Conservation (phyloP, 495 filamentous ascomycete species). For the Neurospora discreta region DNA sequence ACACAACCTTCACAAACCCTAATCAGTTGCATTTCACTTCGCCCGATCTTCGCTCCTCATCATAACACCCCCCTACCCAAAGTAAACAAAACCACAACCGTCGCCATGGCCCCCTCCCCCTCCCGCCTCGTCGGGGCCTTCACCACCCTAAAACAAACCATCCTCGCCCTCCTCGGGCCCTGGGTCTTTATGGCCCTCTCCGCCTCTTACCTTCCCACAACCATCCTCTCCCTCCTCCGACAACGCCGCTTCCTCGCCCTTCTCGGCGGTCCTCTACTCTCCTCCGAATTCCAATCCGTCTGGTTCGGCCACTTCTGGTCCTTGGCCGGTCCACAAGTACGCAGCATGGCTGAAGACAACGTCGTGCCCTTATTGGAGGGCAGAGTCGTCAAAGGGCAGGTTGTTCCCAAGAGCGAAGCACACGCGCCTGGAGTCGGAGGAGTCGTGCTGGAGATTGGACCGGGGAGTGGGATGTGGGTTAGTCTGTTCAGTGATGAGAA, state of each 20-base stretch:
- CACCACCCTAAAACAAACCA: background rate
- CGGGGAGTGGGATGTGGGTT: conserved; percentile 38
- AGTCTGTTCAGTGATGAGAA: conserved; percentile 18
- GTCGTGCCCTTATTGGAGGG: conserved; percentile 35
- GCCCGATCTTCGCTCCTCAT: background rate
- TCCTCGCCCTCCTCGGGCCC: conserved; percentile 23
- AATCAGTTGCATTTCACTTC: background rate
- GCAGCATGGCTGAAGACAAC: conserved; percentile 11
- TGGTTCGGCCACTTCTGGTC: conserved; percentile 44
- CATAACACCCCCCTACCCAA: background rate
- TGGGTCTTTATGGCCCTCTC: conserved; percentile 28
- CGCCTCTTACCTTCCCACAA: conserved; percentile 25
- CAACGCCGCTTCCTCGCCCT: conserved; percentile 16
- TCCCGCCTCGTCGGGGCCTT: background rate
- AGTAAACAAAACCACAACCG: background rate
- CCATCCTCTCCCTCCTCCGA: conserved; percentile 21
- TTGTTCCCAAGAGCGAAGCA: background rate
- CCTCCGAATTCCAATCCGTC: conserved; percentile 11
- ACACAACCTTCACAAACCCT: background rate
- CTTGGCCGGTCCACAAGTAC: conserved; percentile 26
- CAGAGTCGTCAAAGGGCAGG: conserved; percentile 15
- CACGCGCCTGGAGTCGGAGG: conserved; percentile 22
- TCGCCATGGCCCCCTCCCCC: background rate
- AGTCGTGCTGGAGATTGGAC: conserved; percentile 36
- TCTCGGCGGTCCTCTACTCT: conserved; percentile 21